Percentiles rank a stretch among this genome's conserved stretches.
These are phyloP conservation scores for Arthroderma sp. DNA, from an alignment of 2,329 filamentous ascomycete species.

Conservation along the genomic window DNA sequence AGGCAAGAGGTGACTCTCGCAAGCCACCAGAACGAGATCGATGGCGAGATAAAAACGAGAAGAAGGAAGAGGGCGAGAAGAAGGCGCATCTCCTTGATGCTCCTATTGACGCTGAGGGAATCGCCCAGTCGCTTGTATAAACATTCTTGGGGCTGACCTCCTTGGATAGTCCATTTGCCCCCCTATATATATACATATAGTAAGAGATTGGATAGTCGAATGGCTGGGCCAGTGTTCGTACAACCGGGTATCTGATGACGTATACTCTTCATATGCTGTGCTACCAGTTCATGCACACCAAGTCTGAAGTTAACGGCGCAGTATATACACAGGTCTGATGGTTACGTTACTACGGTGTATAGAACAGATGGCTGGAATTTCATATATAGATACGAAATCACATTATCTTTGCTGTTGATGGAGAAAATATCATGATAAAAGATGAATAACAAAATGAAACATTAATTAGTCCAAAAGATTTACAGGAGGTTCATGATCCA, in stretches of 20 bases:
- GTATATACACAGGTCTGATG: no score
- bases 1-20: conserved; percentile 28
- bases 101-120: background rate
- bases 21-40: conserved; percentile 22
- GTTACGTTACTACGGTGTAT: no score
- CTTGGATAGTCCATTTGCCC: no score
- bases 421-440: background rate
- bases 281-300: no score
- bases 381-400: no score
- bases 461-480: background rate
- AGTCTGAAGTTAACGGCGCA: no score
- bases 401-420: background rate
- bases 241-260: no score
- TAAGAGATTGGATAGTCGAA: no score
- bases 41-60: conserved; percentile 12
- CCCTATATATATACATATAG: no score
- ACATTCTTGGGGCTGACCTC: background rate
- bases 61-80: background rate
- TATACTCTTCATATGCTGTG: no score
- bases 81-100: background rate
- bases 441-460: background rate
- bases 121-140: background rate
- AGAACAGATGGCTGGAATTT: no score
- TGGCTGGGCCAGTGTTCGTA: no score
- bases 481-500: background rate